A percentile compares a stretch with the other conserved stretches of the same genome.
These are phyloP conservation scores for Carex arenaria DNA, from an alignment of 202 grass and related monocot species.

Conservation along the genomic window DNA sequence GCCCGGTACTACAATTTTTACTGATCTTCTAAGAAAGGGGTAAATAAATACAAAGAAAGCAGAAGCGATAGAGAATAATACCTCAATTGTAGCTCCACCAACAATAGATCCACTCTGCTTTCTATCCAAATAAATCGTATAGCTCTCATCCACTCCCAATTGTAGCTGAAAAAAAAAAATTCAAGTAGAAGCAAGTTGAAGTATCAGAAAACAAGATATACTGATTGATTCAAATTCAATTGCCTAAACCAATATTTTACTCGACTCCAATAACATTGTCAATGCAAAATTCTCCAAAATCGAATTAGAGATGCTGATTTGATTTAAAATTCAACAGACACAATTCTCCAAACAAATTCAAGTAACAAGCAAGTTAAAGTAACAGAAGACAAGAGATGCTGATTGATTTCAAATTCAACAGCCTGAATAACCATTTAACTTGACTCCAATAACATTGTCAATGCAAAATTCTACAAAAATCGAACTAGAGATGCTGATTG, in stretches of 20 bases:
- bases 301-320: too few relatives aligned
- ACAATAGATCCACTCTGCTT: slow-evolving; percentile 47
- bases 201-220: neutral
- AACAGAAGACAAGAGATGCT: too few relatives aligned
- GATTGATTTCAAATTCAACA: too few relatives aligned
- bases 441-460: too few relatives aligned
- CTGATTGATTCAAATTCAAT: neutral
- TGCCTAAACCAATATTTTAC: too few relatives aligned
- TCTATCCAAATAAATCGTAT: slow-evolving; percentile 42
- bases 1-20: neutral
- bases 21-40: neutral
- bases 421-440: too few relatives aligned
- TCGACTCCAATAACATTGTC: too few relatives aligned
- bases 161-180: slow-evolving; percentile 35
- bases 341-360: too few relatives aligned
- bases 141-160: slow-evolving; percentile 90
- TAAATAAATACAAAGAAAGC: neutral
- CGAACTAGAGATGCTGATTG: neutral
- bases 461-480: too few relatives aligned
- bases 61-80: neutral
- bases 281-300: too few relatives aligned
- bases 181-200: neutral
- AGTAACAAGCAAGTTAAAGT: too few relatives aligned
- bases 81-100: slow-evolving; percentile 72
- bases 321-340: too few relatives aligned